Evolutionary conservation across 2,329 filamentous ascomycete species (phyloP).

Genomic region (Sarocladiaceae sp.): DNA sequence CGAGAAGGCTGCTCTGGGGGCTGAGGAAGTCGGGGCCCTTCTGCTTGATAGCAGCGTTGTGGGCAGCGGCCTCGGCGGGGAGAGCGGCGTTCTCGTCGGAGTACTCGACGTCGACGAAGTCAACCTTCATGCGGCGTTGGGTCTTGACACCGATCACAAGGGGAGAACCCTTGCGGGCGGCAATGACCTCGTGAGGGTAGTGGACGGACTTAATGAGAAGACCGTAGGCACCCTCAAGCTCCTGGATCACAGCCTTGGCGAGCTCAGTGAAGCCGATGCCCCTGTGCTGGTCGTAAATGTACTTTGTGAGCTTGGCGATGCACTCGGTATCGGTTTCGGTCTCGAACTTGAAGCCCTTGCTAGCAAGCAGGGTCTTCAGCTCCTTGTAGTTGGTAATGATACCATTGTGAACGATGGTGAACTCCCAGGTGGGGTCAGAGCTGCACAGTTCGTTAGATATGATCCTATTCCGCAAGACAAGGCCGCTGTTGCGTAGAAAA

Average conservation of each 20-base stretch:
- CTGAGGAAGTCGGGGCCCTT: slow-evolving; percentile 63
- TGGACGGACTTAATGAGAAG: slow-evolving; percentile 97
- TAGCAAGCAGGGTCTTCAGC: slow-evolving; percentile 84
- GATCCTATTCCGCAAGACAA: neutral
- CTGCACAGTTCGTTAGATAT: slow-evolving; percentile 38
- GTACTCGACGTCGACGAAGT: slow-evolving; percentile 99
- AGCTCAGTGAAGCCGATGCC: slow-evolving; percentile 94
- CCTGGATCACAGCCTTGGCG: slow-evolving; percentile 95
- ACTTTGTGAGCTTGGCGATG: slow-evolving; percentile 98
- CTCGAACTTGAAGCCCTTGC: slow-evolving; percentile 98
- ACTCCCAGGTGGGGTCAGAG: slow-evolving; percentile 94
- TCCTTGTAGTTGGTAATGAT: slow-evolving; percentile 99
- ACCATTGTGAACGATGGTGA: slow-evolving; percentile 96
- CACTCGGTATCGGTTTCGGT: slow-evolving; percentile 99
- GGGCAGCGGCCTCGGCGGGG: slow-evolving; percentile 88
- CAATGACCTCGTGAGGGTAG: slow-evolving; percentile 96
- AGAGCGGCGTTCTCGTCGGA: slow-evolving; percentile 79
- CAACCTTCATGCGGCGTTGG: slow-evolving; percentile 98
- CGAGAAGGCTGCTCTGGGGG: slow-evolving; percentile 61
- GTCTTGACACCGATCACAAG: slow-evolving; percentile 97
- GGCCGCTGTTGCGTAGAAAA: neutral
- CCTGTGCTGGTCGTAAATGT: slow-evolving; percentile 92
- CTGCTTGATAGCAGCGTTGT: slow-evolving; percentile 97
- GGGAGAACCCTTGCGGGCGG: slow-evolving; percentile 96
- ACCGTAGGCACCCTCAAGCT: slow-evolving; percentile 96